Base-by-base conservation (phyloP, 2,329 filamentous ascomycete genomes). In the Diaporthe batatas region DNA sequence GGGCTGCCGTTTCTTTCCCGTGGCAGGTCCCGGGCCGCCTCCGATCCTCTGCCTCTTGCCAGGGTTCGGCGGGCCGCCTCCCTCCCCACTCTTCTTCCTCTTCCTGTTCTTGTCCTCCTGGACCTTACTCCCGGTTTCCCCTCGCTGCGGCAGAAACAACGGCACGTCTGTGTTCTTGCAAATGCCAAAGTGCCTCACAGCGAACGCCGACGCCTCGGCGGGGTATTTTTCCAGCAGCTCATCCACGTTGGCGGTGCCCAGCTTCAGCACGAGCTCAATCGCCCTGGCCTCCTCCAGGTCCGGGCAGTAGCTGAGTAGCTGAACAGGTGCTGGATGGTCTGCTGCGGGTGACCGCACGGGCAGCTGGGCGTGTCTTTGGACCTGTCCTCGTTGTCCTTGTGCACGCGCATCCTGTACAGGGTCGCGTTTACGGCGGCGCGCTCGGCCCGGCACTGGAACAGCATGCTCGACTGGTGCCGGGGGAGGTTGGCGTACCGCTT, bases 271-370 rank as follows among this genome's bases (percentile, higher is more conserved):
- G 32, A 57, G 54, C 54, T 57, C 54, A 21, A 3, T 36, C 18
- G 54, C 18, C 54, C 54, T 57, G 8, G 32, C 54, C 54, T 16
- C 54, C 32, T 23, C 54, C 54, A 57, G 54, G 18, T 57, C 54
- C n/a, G 54, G 54, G 18, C 32, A 57, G 54, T 57, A 23, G 54
- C 54, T 57, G 54, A 57, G 54, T 57, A 23, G 54, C 54, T 57
- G 54, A 57, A 57, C 8, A 57, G 32, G 54, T 57, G 54, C 54
- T 57, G 32, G 54, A 57, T 21, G 32, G 54, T 57, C 54, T 57
- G 54, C 2, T 23, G 18, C 32, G 32, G 54, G 36, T 57, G 7
- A 4, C 54, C 54, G 14, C 54, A 57, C 10, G 54, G 54, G 32
- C 54, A 57, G 29, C 32, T n/a, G n/a, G 54, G 54, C 2, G 54